Evolutionary conservation across 2,329 filamentous ascomycete genomes (phyloP).

Genomic region (Clonostachys solani): DNA sequence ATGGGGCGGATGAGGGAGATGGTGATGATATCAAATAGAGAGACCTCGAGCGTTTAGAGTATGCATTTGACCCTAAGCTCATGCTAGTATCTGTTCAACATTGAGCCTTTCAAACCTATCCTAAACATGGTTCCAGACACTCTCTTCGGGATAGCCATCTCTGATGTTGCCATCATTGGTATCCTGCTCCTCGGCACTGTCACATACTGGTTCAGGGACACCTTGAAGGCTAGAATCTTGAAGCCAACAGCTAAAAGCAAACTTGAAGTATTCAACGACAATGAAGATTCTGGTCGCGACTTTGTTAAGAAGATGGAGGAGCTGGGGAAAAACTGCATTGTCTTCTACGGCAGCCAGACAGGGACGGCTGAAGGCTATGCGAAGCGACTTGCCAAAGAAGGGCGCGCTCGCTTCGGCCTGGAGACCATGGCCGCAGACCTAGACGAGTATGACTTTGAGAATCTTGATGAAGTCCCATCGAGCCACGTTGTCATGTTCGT

Average conservation of each 20-base stretch:
- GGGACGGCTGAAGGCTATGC: slow-evolving; percentile 91
- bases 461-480: slow-evolving; percentile 16
- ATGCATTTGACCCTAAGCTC: too few species aligned
- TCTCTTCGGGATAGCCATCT: too few species aligned
- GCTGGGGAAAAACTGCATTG: slow-evolving; percentile 53
- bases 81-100: too few species aligned
- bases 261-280: not conserved
- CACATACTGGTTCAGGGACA: too few species aligned
- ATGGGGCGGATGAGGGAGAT: too few species aligned
- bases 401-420: slow-evolving; percentile 78
- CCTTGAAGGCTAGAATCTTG: too few species aligned
- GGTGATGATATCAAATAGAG: too few species aligned
- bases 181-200: too few species aligned
- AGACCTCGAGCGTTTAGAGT: too few species aligned
- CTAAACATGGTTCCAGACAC: too few species aligned
- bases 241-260: not conserved
- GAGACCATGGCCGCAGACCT: slow-evolving; percentile 74
- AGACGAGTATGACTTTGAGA: slow-evolving; percentile 35
- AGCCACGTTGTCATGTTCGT: slow-evolving; percentile 21
- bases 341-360: slow-evolving; percentile 90
- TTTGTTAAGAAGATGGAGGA: not conserved
- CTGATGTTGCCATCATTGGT: too few species aligned
- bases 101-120: too few species aligned
- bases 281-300: not conserved
- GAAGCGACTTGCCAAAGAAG: slow-evolving; percentile 81